A percentile compares a stretch with the other conserved stretches of the same genome.
These are phyloP conservation scores for Diplodia corticola DNA, from an alignment of 2,329 filamentous ascomycete species.

Conservation along the genomic window DNA sequence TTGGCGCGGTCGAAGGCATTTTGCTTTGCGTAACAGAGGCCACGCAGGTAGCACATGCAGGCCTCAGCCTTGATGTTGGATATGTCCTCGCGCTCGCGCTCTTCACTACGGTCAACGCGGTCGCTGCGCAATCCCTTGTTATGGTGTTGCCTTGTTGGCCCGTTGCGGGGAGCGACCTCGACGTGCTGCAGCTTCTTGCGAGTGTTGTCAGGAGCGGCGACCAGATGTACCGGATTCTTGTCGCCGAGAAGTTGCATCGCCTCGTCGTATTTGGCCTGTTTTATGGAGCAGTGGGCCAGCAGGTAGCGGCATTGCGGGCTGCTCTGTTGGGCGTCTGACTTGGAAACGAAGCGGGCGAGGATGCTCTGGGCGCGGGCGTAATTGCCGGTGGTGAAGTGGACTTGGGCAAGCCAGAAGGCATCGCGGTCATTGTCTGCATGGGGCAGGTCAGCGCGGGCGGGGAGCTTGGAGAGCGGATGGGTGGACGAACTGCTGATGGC, in stretches of 20 bases:
- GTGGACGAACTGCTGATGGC: conserved; percentile 79
- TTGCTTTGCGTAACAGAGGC: conserved; percentile 92
- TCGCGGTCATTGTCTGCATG: conserved; percentile 81
- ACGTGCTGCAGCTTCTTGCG: conserved; percentile 71
- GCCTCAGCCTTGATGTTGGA: conserved; percentile 85
- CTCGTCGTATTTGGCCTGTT: conserved; percentile 86
- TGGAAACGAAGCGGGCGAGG: conserved; percentile 66
- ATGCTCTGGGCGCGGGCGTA: conserved; percentile 89
- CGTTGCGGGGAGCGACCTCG: conserved; percentile 52
- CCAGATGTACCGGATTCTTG: conserved; percentile 87
- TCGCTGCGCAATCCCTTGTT: conserved; percentile 51
- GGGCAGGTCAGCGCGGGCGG: conserved; percentile 24
- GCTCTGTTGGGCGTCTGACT: conserved; percentile 76
- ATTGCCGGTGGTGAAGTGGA: conserved; percentile 93
- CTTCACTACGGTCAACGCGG: conserved; percentile 59
- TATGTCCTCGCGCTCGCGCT: conserved; percentile 67
- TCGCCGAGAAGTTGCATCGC: conserved; percentile 85
- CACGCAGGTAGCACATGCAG: conserved; percentile 93
- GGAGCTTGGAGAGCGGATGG: conserved; percentile 7
- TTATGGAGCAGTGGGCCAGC: conserved; percentile 90
- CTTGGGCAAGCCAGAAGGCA: conserved; percentile 96
- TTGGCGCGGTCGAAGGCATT: conserved; percentile 97
- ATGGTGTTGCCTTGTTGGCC: conserved; percentile 28
- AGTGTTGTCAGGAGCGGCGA: conserved; percentile 64
- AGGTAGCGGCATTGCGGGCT: conserved; percentile 90